phyloP scores from a whole-genome alignment of 352 stramenopile genomes.

The Phytophthora lateralis region DNA sequence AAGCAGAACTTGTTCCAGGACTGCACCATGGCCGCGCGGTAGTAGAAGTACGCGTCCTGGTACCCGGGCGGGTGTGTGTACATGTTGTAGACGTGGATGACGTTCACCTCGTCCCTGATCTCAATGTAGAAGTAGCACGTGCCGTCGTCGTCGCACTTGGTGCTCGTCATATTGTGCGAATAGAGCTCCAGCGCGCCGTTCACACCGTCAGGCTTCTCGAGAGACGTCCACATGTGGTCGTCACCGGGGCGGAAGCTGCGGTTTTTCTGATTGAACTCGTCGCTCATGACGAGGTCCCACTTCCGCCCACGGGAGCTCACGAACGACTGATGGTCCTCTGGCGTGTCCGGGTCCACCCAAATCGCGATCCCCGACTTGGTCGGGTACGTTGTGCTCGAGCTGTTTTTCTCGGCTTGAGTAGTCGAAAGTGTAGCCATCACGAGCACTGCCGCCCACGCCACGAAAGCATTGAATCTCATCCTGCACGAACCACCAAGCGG shows the following conservation, averaged over 20 bases:
- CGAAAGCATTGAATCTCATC: constrained; percentile 23
- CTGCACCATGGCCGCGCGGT: constrained; percentile 84
- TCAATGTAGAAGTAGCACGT: constrained; percentile 64
- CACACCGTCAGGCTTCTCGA: constrained; percentile 94
- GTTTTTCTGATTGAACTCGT: constrained; percentile 93
- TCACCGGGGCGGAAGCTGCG: constrained; percentile 93
- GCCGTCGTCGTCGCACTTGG: constrained; percentile 49
- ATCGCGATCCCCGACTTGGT: constrained; percentile 41
- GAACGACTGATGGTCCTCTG: constrained; percentile 40
- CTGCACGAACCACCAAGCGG: background rate
- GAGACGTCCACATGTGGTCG: constrained; percentile 94
- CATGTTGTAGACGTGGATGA: constrained; percentile 60
- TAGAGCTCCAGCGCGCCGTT: constrained; percentile 93
- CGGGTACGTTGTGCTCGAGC: constrained; percentile 30
- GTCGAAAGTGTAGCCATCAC: constrained; percentile 9
- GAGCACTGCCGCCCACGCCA: constrained; percentile 17
- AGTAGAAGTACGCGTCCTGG: constrained; percentile 51
- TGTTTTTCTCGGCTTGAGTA: constrained; percentile 16
- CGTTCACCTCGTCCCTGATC: constrained; percentile 39
- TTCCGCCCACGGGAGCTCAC: constrained; percentile 45
- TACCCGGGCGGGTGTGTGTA: constrained; percentile 56
- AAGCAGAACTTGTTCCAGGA: constrained; percentile 95
- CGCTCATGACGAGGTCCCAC: constrained; percentile 90
- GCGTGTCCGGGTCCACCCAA: constrained; percentile 72
- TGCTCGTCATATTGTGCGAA: constrained; percentile 78